Evolutionary conservation across 768 basidiomycete species (phyloP).

Genomic region (Mrakia hoshinonis): DNA sequence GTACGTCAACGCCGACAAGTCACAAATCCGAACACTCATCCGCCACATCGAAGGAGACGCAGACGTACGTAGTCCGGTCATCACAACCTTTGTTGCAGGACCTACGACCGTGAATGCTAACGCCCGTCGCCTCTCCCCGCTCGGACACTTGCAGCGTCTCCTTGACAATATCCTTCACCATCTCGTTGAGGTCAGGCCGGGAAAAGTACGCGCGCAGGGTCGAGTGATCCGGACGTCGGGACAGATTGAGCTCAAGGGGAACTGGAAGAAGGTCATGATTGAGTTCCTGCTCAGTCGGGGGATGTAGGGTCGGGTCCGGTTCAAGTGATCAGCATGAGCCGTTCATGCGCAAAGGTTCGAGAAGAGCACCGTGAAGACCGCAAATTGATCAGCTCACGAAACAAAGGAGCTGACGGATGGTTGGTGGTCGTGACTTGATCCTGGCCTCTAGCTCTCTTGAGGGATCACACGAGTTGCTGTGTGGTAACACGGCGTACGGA

Average conservation of each 20-base stretch:
- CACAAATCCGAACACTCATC: neutral
- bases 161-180: neutral
- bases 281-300: slow-evolving; percentile 1
- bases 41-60: neutral
- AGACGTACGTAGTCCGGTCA: neutral
- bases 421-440: too few relatives aligned
- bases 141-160: too few relatives aligned
- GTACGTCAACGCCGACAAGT: neutral
- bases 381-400: too few relatives aligned
- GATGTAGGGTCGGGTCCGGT: too few relatives aligned
- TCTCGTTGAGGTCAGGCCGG: neutral
- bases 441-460: too few relatives aligned
- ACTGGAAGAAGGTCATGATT: neutral
- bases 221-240: neutral
- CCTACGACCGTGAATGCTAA: neutral
- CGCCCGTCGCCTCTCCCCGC: neutral
- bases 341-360: too few relatives aligned
- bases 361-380: too few relatives aligned
- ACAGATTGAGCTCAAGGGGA: neutral
- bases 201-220: neutral
- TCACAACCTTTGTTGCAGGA: neutral
- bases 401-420: too few relatives aligned
- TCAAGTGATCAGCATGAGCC: too few relatives aligned
- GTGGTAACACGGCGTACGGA: too few relatives aligned
- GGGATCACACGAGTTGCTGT: too few relatives aligned